phyloP scores from a whole-genome alignment of 495 filamentous ascomycete genomes.

The Cercophora newfieldiana region DNA sequence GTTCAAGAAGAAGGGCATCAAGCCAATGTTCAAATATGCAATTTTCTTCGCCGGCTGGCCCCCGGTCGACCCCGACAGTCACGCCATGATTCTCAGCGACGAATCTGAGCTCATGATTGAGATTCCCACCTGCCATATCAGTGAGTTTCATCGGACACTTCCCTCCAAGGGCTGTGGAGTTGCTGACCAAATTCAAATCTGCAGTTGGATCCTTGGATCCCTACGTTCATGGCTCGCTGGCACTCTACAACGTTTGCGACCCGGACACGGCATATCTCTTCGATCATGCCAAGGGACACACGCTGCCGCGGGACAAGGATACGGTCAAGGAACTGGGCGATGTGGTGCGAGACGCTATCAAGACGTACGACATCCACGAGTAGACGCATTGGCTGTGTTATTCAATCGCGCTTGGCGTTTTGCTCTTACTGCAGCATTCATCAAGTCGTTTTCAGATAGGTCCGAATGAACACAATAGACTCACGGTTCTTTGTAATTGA shows the following conservation, averaged over 20 bases:
- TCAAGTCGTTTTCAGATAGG: not conserved
- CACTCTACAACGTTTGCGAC: constrained; percentile 61
- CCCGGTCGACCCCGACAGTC: constrained; percentile 49
- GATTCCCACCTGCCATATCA: constrained; percentile 60
- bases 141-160: constrained; percentile 32
- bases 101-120: constrained; percentile 53
- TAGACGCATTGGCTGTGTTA: constrained; percentile 16
- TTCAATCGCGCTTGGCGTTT: not conserved
- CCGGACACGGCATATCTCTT: constrained; percentile 57
- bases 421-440: constrained; percentile 1
- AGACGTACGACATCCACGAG: constrained; percentile 25
- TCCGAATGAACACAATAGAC: not conserved
- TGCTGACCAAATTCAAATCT: not conserved
- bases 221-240: constrained; percentile 56
- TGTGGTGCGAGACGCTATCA: constrained; percentile 44
- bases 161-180: not conserved
- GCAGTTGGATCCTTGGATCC: constrained; percentile 58
- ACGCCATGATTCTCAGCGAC: constrained; percentile 50
- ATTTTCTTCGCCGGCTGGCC: constrained; percentile 61
- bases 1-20: constrained; percentile 45
- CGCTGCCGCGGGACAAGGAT: constrained; percentile 51
- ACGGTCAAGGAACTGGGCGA: constrained; percentile 52
- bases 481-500: not conserved
- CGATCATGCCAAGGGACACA: constrained; percentile 60
- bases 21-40: constrained; percentile 55